Base-by-base conservation (phyloP, 1,284 basidiomycete species). In the Waitea zeae region DNA sequence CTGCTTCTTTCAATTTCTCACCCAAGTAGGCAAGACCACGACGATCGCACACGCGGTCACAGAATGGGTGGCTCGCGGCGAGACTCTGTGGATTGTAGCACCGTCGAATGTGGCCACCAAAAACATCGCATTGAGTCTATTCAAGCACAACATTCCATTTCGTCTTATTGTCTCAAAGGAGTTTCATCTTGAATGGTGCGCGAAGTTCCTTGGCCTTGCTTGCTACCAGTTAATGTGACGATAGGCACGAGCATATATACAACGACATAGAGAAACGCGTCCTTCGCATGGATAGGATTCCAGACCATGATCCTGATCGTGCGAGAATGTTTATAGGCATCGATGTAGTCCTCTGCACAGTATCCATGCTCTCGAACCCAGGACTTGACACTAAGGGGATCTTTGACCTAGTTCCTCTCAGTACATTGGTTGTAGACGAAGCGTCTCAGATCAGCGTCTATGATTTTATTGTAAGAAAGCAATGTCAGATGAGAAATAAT, bases 261-360 rank as follows among this genome's bases (percentile, higher is more conserved):
- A 40, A 44, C 2, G 35, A 44, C 4, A 49, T 64, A 4, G 31
- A 49, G 27, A 34, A 46, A 2, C 44, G 45, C 11, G 39, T 64
- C 1, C 52, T 64, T 15, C 55, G 55, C 4, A 51, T 56, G 1
- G 59, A 63, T 34, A 50, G 57, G 24, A 45, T 59, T 4, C 41
- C 49, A 1, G 32, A 42, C 3, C n/a, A n/a, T n/a, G n/a, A n/a
- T n/a, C n/a, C n/a, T n/a, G n/a, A n/a, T n/a, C n/a, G 35, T 35
- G 27, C 44, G 38, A 40, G 39, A 42, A 18, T 41, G 11, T 38
- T 70, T 6, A 44, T 51, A 33, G 64, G 50, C 17, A 58, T 57
- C 33, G 53, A 59, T 44, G 68, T 83, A 3, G 61, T 83, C 14
- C 56, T 84, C 1, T 80, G 73, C 46, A 84, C 81, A 7, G 50